Conservation (phyloP, 192 early-diverging fungal species). For the Backusella circina region DNA sequence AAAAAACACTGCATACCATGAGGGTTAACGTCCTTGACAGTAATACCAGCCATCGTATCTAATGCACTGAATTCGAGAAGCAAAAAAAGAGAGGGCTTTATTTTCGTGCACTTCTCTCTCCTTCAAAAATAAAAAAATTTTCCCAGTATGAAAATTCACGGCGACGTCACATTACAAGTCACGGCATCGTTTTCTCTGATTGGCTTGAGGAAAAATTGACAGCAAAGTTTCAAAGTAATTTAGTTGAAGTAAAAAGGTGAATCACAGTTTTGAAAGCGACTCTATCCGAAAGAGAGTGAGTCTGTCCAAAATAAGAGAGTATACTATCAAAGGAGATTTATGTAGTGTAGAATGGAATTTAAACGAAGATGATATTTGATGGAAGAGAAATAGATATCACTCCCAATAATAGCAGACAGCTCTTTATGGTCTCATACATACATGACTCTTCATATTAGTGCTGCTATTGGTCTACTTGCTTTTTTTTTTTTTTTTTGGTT, state of each 20-base stretch:
- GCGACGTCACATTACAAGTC: neutral
- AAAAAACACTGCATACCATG: slow-evolving; percentile 49
- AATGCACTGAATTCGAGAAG: slow-evolving; percentile 20
- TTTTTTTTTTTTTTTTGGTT: neutral
- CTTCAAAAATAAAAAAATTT: slow-evolving; percentile 8
- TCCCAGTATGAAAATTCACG: neutral
- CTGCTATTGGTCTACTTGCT: no score
- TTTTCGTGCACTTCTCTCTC: neutral
- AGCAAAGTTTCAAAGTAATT: neutral
- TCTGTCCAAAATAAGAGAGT: no score
- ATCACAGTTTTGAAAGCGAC: no score
- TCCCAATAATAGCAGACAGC: no score
- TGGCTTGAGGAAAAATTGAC: neutral
- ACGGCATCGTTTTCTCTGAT: neutral
- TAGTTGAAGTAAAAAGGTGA: neutral
- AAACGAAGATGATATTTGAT: no score
- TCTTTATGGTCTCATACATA: no score
- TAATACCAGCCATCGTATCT: slow-evolving; percentile 51
- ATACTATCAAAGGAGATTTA: no score
- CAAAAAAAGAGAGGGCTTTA: slow-evolving; percentile 16
- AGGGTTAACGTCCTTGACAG: slow-evolving; percentile 60
- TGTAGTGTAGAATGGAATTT: no score
- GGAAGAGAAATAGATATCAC: no score
- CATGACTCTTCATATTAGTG: no score
- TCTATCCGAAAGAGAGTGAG: no score